Percentiles rank a stretch among this genome's conserved stretches.
Evolutionary conservation across 345 rosid genomes (phyloP).

Genomic region (Syzygium oleosum): DNA sequence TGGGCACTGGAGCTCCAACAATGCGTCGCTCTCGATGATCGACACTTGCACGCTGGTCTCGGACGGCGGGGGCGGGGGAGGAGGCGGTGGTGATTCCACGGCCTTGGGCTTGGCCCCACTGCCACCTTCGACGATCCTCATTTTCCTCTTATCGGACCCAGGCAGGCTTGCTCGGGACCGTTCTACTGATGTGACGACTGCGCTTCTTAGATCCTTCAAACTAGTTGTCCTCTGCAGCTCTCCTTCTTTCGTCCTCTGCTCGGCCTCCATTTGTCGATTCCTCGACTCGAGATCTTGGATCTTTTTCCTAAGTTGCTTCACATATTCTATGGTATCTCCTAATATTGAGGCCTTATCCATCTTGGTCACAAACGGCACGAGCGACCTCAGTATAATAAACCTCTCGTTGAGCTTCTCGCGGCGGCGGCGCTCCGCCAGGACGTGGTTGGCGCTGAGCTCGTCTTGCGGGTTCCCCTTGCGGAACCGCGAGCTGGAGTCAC

Average conservation of each 20-base stretch:
- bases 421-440: conserved; percentile 87
- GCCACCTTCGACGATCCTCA: conserved; percentile 36
- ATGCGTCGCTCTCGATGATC: conserved; percentile 76
- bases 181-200: conserved; percentile 9
- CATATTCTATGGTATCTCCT: conserved; percentile 91
- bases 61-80: background rate
- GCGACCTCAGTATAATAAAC: conserved; percentile 65
- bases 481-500: conserved; percentile 15
- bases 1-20: conserved; percentile 74
- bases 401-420: conserved; percentile 92
- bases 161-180: conserved; percentile 15
- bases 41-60: conserved; percentile 70
- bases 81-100: conserved; percentile 13
- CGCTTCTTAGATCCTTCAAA: conserved; percentile 28
- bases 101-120: conserved; percentile 36
- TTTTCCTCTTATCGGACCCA: conserved; percentile 40
- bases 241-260: conserved; percentile 17
- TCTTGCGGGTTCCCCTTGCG: conserved; percentile 43
- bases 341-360: conserved; percentile 98
- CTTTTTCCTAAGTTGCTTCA: conserved; percentile 76
- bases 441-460: conserved; percentile 84
- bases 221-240: conserved; percentile 22
- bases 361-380: conserved; percentile 92
- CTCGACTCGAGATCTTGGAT: conserved; percentile 66
- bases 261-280: conserved; percentile 41